Evolutionary conservation across 192 early-diverging fungal genomes (phyloP).

Genomic region (Entophlyctis luteolus): DNA sequence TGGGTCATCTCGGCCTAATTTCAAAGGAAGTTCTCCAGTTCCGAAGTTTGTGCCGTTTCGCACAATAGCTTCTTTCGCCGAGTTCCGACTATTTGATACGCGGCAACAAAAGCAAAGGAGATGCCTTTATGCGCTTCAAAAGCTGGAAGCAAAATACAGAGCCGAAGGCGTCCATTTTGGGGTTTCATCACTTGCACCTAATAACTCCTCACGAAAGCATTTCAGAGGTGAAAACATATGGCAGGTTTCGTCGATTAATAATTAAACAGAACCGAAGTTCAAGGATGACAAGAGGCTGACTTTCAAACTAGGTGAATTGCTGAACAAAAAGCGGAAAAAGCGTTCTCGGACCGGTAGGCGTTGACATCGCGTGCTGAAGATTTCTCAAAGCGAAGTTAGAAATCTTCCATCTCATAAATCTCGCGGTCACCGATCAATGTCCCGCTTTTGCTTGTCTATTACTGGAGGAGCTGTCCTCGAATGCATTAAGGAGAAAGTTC

Average conservation of each 20-base stretch:
- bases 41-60: not conserved
- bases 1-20: not conserved
- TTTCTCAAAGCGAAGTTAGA: not conserved
- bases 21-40: not conserved
- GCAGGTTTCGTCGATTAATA: not conserved
- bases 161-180: not conserved
- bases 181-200: not conserved
- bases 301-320: slow-evolving; percentile 35
- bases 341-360: slow-evolving; percentile 31
- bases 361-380: not conserved
- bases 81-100: slow-evolving; percentile 36
- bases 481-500: slow-evolving; percentile 41
- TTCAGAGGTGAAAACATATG: slow-evolving; percentile 10
- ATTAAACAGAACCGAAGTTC: slow-evolving; percentile 35
- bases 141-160: slow-evolving; percentile 17
- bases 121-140: slow-evolving; percentile 37
- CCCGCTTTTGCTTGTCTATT: slow-evolving; percentile 26
- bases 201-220: not conserved
- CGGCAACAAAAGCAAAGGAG: slow-evolving; percentile 35
- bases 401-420: slow-evolving; percentile 39
- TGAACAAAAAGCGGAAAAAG: slow-evolving; percentile 40
- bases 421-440: slow-evolving; percentile 46
- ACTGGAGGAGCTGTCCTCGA: slow-evolving; percentile 38
- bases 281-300: slow-evolving; percentile 33
- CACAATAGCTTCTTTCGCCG: slow-evolving; percentile 30